These are phyloP conservation scores for Euryodendron excelsum DNA, from an alignment of 148 eudicot genomes.

Conservation along the genomic window DNA sequence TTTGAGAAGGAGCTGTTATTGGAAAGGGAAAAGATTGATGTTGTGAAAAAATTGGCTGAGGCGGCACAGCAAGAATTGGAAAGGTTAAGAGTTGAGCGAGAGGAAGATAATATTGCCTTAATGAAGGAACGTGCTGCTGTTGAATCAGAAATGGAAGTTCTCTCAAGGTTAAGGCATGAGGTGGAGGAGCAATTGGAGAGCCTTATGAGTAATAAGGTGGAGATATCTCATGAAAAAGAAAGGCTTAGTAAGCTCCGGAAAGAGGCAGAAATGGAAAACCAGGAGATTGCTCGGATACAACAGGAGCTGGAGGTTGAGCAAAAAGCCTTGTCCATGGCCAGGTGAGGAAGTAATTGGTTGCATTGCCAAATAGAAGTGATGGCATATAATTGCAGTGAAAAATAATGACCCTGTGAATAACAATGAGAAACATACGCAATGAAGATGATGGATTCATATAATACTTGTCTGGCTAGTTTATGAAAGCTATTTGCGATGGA, in stretches of 20 bases:
- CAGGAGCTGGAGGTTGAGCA: conserved; percentile 92
- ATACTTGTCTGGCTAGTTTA: background rate
- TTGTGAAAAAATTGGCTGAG: conserved; percentile 80
- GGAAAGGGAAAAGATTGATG: conserved; percentile 77
- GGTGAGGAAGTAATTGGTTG: conserved; percentile 44
- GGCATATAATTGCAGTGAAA: background rate
- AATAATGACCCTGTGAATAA: background rate
- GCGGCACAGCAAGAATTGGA: conserved; percentile 76
- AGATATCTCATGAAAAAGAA: conserved; percentile 81
- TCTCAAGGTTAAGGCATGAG: conserved; percentile 76
- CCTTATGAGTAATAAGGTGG: conserved; percentile 73
- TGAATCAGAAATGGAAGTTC: conserved; percentile 90
- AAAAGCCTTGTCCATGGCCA: conserved; percentile 95
- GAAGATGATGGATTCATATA: background rate
- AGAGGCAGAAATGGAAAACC: conserved; percentile 80
- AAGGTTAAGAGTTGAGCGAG: conserved; percentile 60
- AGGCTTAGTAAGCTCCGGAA: conserved; percentile 68
- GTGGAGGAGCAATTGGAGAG: conserved; percentile 84
- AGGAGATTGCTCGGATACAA: conserved; percentile 70
- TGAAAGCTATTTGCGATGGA: background rate
- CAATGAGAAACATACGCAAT: background rate
- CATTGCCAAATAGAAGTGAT: background rate
- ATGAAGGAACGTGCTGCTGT: conserved; percentile 87
- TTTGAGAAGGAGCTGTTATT: conserved; percentile 71
- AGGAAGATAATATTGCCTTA: conserved; percentile 58